Base-by-base conservation (phyloP, 148 eudicot species). In the Polygonum aviculare region DNA sequence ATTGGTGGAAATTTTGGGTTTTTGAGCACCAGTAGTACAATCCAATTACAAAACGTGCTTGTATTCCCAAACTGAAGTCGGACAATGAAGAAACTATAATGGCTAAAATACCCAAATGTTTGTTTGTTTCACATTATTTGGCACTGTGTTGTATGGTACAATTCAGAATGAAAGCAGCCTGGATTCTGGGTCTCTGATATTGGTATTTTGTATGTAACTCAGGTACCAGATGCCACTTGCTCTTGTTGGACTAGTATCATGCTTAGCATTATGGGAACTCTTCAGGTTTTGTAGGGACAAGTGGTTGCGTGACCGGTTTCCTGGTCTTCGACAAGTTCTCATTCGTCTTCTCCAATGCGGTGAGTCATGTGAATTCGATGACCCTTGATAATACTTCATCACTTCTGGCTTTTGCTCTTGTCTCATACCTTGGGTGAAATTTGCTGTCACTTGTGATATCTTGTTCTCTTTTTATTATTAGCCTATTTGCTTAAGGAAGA, bases 221-320 rank as follows among this genome's bases (percentile, higher is more conserved):
- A 94, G 98, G 86, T 91, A 94, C 86, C 91, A 91, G 77, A 85
- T 91, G 86, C 98, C 97, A 48, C 74, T 90, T 77, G 93, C 98
- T 70, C 92, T 94, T 84, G 80, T 87, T 78, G 97, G 98, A 15
- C 80, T 94, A 84, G 47, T 94, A 49, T 88, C 84, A 45, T 83
- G 97, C 81, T 81, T 94, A 78, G 97, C 89, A 2, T 74, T 88
- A 31, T 94, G 98, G 98, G 97, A 94, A 78, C 75, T 79, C 12
- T 88, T 90, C 72, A 85, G 79, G 75, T 85, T 78, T 76, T 87
- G 87, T 72, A 88, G 85, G 49, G 83, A 85, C 47, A 92, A 79
- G 50, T 94, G 91, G 98, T 79, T 82, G 12, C 75, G 88, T 75
- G 86, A 84, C 72, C 82, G 73, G 5, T 83, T 79, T 74, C 94